These are phyloP conservation scores for Apophysomyces trapeziformis DNA, from an alignment of 371 early-diverging fungal genomes.

Conservation along the genomic window DNA sequence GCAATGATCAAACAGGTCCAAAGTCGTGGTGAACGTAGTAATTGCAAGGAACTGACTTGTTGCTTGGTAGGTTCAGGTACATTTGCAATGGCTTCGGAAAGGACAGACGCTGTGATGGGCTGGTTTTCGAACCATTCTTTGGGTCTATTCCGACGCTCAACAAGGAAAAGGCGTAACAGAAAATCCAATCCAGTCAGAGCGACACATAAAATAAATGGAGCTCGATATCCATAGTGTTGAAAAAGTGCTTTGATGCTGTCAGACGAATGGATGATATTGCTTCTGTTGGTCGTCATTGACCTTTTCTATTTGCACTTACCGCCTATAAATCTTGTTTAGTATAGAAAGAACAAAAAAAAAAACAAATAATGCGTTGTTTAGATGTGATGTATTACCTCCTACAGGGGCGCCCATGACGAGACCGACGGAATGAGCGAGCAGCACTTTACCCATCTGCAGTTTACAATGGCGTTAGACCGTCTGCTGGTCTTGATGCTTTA, in stretches of 20 bases:
- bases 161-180: slow-evolving; percentile 43
- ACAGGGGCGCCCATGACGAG: slow-evolving; percentile 47
- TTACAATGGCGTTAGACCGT: neutral
- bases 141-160: slow-evolving; percentile 39
- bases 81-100: slow-evolving; percentile 7
- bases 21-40: slow-evolving; percentile 25
- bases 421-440: slow-evolving; percentile 60
- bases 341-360: too few species aligned
- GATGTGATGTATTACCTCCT: neutral
- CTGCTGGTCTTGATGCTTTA: too few species aligned
- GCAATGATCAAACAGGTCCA: slow-evolving; percentile 25
- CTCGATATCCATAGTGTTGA: slow-evolving; percentile 56
- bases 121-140: slow-evolving; percentile 21
- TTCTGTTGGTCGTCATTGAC: neutral
- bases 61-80: slow-evolving; percentile 3
- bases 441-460: slow-evolving; percentile 54
- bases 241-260: slow-evolving; percentile 34
- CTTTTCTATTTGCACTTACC: neutral
- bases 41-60: slow-evolving; percentile 20
- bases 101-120: neutral
- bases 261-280: neutral
- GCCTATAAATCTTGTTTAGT: neutral
- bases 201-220: slow-evolving; percentile 70
- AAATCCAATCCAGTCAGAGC: slow-evolving; percentile 56
- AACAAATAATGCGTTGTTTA: too few species aligned